Percentiles rank a stretch among this genome's conserved stretches.
These are phyloP conservation scores for Escovopsis sp. DNA, from an alignment of 2,329 filamentous ascomycete genomes.

Conservation along the genomic window DNA sequence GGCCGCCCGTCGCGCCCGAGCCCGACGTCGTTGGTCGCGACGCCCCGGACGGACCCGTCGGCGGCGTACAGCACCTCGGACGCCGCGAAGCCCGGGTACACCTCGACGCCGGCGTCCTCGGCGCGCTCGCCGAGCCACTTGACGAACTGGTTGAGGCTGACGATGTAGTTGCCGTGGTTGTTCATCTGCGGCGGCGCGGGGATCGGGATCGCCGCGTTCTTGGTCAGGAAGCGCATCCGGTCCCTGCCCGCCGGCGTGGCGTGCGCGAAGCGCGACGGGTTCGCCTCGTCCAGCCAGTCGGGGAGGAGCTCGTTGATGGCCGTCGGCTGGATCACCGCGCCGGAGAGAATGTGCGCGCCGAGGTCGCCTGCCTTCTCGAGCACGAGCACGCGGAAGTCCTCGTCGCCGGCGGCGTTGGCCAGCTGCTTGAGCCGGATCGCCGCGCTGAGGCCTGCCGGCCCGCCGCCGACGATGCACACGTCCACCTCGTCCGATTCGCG, in stretches of 20 bases:
- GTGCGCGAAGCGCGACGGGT: conserved; percentile 74
- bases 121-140: conserved; percentile 94
- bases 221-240: conserved; percentile 88
- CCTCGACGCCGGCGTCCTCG: conserved; percentile 91
- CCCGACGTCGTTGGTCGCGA: conserved; percentile 91
- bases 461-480: conserved; percentile 90
- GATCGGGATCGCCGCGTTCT: conserved; percentile 61
- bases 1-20: conserved; percentile 68
- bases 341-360: conserved; percentile 88
- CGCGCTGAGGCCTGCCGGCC: conserved; percentile 83
- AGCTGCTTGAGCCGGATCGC: conserved; percentile 93
- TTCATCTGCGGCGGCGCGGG: conserved; percentile 93
- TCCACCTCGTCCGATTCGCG: conserved; percentile 89
- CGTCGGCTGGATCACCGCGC: conserved; percentile 83
- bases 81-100: conserved; percentile 91
- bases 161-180: conserved; percentile 95
- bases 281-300: conserved; percentile 82
- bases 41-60: conserved; percentile 82
- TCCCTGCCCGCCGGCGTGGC: conserved; percentile 74
- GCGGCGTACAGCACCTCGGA: conserved; percentile 78
- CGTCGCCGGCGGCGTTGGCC: conserved; percentile 85
- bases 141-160: conserved; percentile 86
- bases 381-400: conserved; percentile 85
- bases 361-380: conserved; percentile 93
- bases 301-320: conserved; percentile 83